Evolutionary conservation across 1,284 basidiomycete genomes (phyloP).

Genomic region (Ganoderma resinaceum): DNA sequence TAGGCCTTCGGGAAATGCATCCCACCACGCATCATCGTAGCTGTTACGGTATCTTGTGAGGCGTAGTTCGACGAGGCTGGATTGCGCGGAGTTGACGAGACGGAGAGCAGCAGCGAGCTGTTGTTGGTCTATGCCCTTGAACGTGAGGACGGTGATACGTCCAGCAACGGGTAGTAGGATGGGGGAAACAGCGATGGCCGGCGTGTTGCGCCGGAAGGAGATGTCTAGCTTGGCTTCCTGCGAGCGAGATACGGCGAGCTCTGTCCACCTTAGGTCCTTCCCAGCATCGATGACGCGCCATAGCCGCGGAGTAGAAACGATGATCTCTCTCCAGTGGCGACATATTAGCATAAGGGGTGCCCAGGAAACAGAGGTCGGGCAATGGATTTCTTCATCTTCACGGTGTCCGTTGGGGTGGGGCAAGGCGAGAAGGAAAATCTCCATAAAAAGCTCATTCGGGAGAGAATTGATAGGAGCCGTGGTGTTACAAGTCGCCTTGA

Average conservation of each 20-base stretch:
- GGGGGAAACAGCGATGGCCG: neutral
- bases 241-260: neutral
- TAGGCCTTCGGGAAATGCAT: neutral
- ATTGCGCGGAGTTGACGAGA: neutral
- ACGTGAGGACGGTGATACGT: neutral
- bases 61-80: neutral
- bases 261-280: neutral
- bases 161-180: neutral
- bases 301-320: neutral
- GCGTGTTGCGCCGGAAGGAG: neutral
- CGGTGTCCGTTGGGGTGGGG: neutral
- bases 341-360: neutral
- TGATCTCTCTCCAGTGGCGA: neutral
- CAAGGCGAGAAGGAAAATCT: neutral
- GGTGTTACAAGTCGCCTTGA: neutral
- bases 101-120: neutral
- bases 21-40: neutral
- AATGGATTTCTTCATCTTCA: neutral
- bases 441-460: neutral
- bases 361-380: neutral
- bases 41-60: too few species aligned
- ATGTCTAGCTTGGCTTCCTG: neutral
- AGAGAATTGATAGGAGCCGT: neutral
- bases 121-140: neutral
- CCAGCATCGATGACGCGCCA: neutral